Evolutionary conservation across 805 yeast species (phyloP).

Genomic region (Wickerhamiella dianesei): DNA sequence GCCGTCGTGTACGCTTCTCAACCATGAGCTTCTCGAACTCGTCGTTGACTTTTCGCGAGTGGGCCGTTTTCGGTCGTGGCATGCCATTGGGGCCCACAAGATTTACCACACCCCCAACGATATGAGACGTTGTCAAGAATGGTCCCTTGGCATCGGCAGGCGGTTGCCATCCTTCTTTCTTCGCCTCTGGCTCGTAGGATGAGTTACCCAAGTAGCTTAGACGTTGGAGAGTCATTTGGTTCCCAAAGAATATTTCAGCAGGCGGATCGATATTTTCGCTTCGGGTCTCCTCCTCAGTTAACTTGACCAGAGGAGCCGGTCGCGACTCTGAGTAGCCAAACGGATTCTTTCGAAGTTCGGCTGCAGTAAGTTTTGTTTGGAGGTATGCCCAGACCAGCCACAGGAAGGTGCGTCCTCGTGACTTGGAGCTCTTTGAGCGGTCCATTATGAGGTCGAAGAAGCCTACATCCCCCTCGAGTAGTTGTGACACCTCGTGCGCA

Average conservation of each 20-base stretch:
- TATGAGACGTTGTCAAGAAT: background rate
- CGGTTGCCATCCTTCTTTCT: slow-evolving; percentile 11
- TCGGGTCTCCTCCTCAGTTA: slow-evolving; percentile 22
- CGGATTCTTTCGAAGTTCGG: slow-evolving; percentile 43
- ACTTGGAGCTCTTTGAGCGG: slow-evolving; percentile 43
- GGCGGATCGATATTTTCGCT: slow-evolving; percentile 33
- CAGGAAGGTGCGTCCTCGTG: slow-evolving; percentile 58
- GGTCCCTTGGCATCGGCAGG: slow-evolving; percentile 1
- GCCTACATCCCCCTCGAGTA: slow-evolving; percentile 13
- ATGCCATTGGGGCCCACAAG: slow-evolving; percentile 3
- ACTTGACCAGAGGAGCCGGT: slow-evolving; percentile 28
- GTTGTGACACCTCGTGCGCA: slow-evolving; percentile 37
- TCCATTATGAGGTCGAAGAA: slow-evolving; percentile 51
- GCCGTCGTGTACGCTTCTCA: slow-evolving; percentile 16
- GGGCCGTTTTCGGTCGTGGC: slow-evolving; percentile 14
- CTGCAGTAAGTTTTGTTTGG: slow-evolving; percentile 52
- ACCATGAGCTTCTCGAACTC: slow-evolving; percentile 13
- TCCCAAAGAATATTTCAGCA: slow-evolving; percentile 33
- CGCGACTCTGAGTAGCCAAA: slow-evolving; percentile 33
- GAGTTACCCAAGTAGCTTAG: slow-evolving; percentile 21
- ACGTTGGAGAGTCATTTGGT: slow-evolving; percentile 29
- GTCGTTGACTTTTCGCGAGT: slow-evolving; percentile 10
- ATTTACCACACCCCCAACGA: background rate
- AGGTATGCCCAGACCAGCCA: slow-evolving; percentile 75
- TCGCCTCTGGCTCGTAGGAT: background rate